A percentile compares a stretch with the other conserved stretches of the same genome.
phyloP scores from a whole-genome alignment of 202 grass and related monocot genomes.

The Zizania palustris region DNA sequence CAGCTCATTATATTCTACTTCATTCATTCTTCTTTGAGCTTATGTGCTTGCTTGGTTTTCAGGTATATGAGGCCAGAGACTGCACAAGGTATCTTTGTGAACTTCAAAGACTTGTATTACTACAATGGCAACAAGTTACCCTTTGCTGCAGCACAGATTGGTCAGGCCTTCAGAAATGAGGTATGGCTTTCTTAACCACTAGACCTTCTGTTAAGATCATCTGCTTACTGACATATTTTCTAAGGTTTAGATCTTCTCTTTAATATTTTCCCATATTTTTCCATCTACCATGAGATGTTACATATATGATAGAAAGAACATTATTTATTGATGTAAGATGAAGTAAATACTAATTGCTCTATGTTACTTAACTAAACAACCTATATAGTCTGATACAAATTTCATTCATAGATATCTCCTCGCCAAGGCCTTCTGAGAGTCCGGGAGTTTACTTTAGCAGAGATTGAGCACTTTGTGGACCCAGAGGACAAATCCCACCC shows the following conservation, averaged over 20 bases:
- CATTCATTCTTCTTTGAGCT: slow-evolving; percentile 20
- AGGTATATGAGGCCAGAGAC: slow-evolving; percentile 97
- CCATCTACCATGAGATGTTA: slow-evolving; percentile 9
- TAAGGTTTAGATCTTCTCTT: not conserved
- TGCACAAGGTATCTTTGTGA: slow-evolving; percentile 91
- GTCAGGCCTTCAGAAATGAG: slow-evolving; percentile 87
- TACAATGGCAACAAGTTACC: slow-evolving; percentile 86
- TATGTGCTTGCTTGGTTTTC: slow-evolving; percentile 42
- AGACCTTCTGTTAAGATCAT: slow-evolving; percentile 20
- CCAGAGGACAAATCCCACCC: slow-evolving; percentile 94
- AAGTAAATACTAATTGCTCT: slow-evolving; percentile 20
- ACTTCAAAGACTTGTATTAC: slow-evolving; percentile 86
- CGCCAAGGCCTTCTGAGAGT: slow-evolving; percentile 93
- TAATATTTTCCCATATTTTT: slow-evolving; percentile 9
- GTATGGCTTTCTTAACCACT: slow-evolving; percentile 43
- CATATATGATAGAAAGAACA: slow-evolving; percentile 13
- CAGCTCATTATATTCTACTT: slow-evolving; percentile 22
- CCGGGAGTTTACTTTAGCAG: slow-evolving; percentile 84
- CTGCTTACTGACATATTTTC: slow-evolving; percentile 14
- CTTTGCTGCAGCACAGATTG: slow-evolving; percentile 83
- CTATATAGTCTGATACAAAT: slow-evolving; percentile 2
- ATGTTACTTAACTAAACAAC: slow-evolving; percentile 11
- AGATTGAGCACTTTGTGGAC: slow-evolving; percentile 97
- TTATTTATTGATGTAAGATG: slow-evolving; percentile 33
- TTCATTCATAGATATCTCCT: slow-evolving; percentile 74